Percentiles rank a stretch among this genome's conserved stretches.
Evolutionary conservation across 1,139 yeast genomes (phyloP).

Genomic region (Candida anutae): DNA sequence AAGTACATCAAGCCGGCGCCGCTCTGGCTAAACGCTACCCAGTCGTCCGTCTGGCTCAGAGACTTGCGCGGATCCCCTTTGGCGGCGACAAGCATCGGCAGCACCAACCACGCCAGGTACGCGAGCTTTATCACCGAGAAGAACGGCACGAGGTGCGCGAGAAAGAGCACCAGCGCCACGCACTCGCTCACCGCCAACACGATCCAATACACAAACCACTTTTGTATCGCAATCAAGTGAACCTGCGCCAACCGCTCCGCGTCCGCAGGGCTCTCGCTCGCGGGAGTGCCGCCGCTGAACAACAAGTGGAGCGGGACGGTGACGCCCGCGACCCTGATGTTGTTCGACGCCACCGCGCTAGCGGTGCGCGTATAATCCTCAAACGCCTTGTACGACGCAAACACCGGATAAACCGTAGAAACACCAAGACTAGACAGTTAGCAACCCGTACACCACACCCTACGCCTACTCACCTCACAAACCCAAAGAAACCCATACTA

Average conservation of each 20-base stretch:
- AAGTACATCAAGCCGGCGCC: slow-evolving; percentile 36
- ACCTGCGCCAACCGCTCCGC: slow-evolving; percentile 10
- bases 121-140: slow-evolving; percentile 33
- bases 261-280: slow-evolving; percentile 3
- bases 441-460: not conserved
- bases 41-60: slow-evolving; percentile 10
- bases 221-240: slow-evolving; percentile 37
- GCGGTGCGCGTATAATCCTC: slow-evolving; percentile 25
- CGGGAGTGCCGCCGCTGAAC: slow-evolving; percentile 13
- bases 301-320: slow-evolving; percentile 14
- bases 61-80: not conserved
- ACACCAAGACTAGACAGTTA: slow-evolving; percentile 21
- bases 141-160: slow-evolving; percentile 40
- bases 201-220: slow-evolving; percentile 57
- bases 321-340: slow-evolving; percentile 2
- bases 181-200: slow-evolving; percentile 30
- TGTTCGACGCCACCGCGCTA: slow-evolving; percentile 17
- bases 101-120: slow-evolving; percentile 45
- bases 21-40: slow-evolving; percentile 12
- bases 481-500: slow-evolving; percentile 6
- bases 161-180: slow-evolving; percentile 23
- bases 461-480: slow-evolving; percentile 8
- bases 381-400: slow-evolving; percentile 47
- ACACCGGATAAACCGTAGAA: slow-evolving; percentile 43
- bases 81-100: slow-evolving; percentile 27